A percentile compares a stretch with the other conserved stretches of the same genome.
Evolutionary conservation across 2,329 filamentous ascomycete genomes (phyloP).

Genomic region (Akanthomyces uredinophilus): DNA sequence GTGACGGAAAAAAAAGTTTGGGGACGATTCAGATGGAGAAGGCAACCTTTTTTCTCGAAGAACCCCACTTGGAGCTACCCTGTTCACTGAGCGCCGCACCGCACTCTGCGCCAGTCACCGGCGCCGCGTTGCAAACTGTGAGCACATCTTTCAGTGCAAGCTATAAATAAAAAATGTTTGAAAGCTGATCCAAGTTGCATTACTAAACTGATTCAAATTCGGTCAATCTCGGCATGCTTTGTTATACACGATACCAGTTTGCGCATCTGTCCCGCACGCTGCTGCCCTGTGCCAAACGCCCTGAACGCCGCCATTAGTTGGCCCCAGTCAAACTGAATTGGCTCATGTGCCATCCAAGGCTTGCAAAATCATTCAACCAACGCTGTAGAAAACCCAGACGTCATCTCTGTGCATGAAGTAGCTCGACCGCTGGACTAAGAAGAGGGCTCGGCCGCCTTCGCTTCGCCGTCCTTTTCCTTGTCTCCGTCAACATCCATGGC

Average conservation of each 20-base stretch:
- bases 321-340: not conserved
- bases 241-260: constrained; percentile 5
- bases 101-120: not conserved
- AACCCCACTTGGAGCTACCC: constrained; percentile 13
- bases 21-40: constrained; percentile 13
- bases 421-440: not conserved
- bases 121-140: not conserved
- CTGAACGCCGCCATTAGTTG: constrained; percentile 7
- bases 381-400: not conserved
- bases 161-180: not conserved
- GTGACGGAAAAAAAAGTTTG: constrained; percentile 11
- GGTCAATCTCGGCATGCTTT: not conserved
- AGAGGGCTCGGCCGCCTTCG: not conserved
- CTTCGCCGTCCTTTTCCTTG: constrained; percentile 23
- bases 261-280: not conserved
- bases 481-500: constrained; percentile 31
- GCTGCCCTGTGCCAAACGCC: not conserved
- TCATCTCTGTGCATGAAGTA: not conserved
- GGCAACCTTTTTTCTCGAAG: constrained; percentile 8
- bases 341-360: not conserved
- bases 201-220: not conserved
- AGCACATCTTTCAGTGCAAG: not conserved
- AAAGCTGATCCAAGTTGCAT: not conserved
- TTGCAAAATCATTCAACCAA: not conserved
- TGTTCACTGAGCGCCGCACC: not conserved